Evolutionary conservation across 2,329 filamentous ascomycete genomes (phyloP).

Genomic region (Ophiocordyceps camponoti-leonardi): DNA sequence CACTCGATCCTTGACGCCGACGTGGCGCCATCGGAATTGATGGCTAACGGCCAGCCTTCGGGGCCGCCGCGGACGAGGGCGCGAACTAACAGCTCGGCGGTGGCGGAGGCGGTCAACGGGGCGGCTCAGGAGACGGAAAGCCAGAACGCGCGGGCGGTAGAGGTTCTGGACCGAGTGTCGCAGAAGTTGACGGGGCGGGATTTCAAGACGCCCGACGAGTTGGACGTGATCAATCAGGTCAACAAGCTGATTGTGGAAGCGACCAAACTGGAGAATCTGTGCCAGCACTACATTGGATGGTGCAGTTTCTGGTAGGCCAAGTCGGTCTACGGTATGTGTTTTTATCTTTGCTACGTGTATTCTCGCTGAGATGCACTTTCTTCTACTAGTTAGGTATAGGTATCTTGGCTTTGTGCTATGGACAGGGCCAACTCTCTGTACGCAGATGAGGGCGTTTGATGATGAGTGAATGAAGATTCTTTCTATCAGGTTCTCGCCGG

Average conservation of each 20-base stretch:
- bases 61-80: slow-evolving; percentile 35
- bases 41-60: slow-evolving; percentile 26
- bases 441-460: too few species aligned
- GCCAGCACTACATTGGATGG: slow-evolving; percentile 98
- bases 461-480: too few species aligned
- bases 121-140: slow-evolving; percentile 45
- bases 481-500: too few species aligned
- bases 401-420: too few species aligned
- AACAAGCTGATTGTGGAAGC: slow-evolving; percentile 90
- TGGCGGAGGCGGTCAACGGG: slow-evolving; percentile 19
- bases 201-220: slow-evolving; percentile 72
- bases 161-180: slow-evolving; percentile 80
- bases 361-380: too few species aligned
- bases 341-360: too few species aligned
- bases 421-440: too few species aligned
- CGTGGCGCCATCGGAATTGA: slow-evolving; percentile 39
- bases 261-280: slow-evolving; percentile 91
- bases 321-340: too few species aligned
- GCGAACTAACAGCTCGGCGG: slow-evolving; percentile 40
- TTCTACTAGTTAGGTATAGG: too few species aligned
- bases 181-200: slow-evolving; percentile 92
- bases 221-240: slow-evolving; percentile 75
- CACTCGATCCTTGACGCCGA: slow-evolving; percentile 53
- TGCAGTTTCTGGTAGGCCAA: slow-evolving; percentile 76
- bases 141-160: slow-evolving; percentile 82